Evolutionary conservation across 2,329 filamentous ascomycete species (phyloP).

Genomic region (Ceratocystis harringtonii): DNA sequence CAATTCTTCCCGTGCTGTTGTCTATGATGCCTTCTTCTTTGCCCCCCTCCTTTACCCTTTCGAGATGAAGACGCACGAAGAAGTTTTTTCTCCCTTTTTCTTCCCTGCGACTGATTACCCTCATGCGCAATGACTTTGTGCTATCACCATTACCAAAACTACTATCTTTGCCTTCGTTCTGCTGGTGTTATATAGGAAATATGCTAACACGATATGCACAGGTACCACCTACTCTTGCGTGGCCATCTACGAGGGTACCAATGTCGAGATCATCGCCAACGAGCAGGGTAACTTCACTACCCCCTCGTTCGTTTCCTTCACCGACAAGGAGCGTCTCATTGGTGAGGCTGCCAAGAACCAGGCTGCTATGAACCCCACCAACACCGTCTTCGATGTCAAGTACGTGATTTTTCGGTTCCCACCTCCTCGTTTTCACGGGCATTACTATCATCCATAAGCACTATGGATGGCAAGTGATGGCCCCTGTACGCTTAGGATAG

Average conservation of each 20-base stretch:
- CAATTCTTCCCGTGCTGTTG: slow-evolving; percentile 10
- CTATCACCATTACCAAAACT: background rate
- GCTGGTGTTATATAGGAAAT: no score
- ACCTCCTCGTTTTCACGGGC: background rate
- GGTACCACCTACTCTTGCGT: slow-evolving; percentile 99
- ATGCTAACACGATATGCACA: slow-evolving; percentile 27
- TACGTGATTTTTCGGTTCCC: slow-evolving; percentile 31
- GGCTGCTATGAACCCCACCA: slow-evolving; percentile 96
- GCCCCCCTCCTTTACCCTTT: background rate
- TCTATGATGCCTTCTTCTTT: slow-evolving; percentile 16
- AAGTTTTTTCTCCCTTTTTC: background rate
- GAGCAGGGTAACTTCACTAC: slow-evolving; percentile 99
- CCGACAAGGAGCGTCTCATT: slow-evolving; percentile 94
- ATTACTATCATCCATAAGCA: background rate
- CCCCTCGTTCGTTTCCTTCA: slow-evolving; percentile 98
- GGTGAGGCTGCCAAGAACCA: slow-evolving; percentile 99
- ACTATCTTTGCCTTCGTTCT: background rate
- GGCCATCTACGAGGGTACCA: slow-evolving; percentile 97
- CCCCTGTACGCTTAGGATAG: background rate
- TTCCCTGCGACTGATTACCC: background rate
- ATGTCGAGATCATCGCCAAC: slow-evolving; percentile 99
- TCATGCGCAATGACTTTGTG: background rate
- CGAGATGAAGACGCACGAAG: slow-evolving; percentile 10
- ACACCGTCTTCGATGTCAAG: slow-evolving; percentile 99
- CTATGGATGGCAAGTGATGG: background rate